A percentile compares a stretch with the other conserved stretches of the same genome.
These are phyloP conservation scores for Blastobotrys proliferans DNA, from an alignment of 1,139 yeast species.

Conservation along the genomic window DNA sequence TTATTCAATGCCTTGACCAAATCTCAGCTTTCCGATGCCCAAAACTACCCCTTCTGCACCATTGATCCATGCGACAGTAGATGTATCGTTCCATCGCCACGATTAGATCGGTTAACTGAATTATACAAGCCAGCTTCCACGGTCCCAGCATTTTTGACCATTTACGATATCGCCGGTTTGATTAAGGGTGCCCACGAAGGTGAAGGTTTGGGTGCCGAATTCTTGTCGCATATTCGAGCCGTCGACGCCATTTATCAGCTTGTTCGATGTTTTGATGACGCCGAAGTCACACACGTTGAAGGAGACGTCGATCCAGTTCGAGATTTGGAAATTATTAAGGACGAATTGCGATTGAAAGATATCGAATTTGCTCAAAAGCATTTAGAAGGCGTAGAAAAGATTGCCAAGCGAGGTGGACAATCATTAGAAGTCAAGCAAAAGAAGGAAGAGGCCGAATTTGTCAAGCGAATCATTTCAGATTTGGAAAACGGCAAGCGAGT, in stretches of 20 bases:
- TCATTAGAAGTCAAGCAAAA: conserved; percentile 91
- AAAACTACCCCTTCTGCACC: conserved; percentile 97
- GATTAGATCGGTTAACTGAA: conserved; percentile 71
- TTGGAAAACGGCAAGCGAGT: conserved; percentile 85
- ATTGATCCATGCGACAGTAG: conserved; percentile 99
- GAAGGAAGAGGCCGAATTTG: conserved; percentile 86
- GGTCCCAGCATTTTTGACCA: conserved; percentile 91
- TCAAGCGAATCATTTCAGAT: conserved; percentile 66
- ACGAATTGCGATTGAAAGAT: conserved; percentile 93
- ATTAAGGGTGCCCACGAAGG: conserved; percentile 97
- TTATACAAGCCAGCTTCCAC: conserved; percentile 78
- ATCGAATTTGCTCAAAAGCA: conserved; percentile 92
- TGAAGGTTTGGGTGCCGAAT: conserved; percentile 97
- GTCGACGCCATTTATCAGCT: conserved; percentile 98
- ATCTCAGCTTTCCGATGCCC: conserved; percentile 95
- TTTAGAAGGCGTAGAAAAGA: conserved; percentile 79
- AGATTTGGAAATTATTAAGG: conserved; percentile 87
- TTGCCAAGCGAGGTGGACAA: conserved; percentile 87
- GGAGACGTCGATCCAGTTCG: conserved; percentile 97
- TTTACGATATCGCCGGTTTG: conserved; percentile 96
- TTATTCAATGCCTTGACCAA: conserved; percentile 70
- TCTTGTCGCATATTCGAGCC: conserved; percentile 95
- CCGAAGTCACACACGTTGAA: conserved; percentile 95
- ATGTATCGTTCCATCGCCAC: conserved; percentile 90
- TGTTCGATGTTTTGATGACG: conserved; percentile 96